Conservation (phyloP, 1,139 yeast genomes). For the Pneumocystis wakefieldiae region DNA sequence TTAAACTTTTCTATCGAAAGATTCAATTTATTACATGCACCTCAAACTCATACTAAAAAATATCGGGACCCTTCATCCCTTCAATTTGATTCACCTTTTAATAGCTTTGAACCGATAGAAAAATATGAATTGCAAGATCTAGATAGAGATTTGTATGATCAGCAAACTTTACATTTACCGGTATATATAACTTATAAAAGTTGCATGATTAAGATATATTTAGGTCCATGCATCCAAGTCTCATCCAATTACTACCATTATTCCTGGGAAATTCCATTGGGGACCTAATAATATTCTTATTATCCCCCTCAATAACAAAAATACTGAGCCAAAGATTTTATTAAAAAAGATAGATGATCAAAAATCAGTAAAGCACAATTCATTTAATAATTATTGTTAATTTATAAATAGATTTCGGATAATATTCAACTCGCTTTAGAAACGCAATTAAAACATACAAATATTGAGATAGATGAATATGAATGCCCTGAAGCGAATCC, state of each 20-base stretch:
- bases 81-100: background rate
- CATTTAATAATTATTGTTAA: background rate
- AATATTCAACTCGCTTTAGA: background rate
- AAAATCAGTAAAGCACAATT: background rate
- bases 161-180: background rate
- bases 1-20: background rate
- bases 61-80: background rate
- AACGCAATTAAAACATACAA: conserved; percentile 4
- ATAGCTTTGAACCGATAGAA: background rate
- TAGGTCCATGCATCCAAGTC: background rate
- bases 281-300: background rate
- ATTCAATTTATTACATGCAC: background rate
- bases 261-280: background rate
- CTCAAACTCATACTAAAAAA: background rate
- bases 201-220: background rate
- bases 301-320: background rate
- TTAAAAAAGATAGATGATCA: background rate
- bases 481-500: conserved; percentile 7
- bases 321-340: background rate
- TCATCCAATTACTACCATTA: background rate
- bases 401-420: background rate
- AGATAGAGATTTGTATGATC: background rate
- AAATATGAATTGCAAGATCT: background rate
- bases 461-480: background rate
- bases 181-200: background rate